Evolutionary conservation across 108 stramenopile genomes (phyloP).

Genomic region (Nannochloropsis salina): DNA sequence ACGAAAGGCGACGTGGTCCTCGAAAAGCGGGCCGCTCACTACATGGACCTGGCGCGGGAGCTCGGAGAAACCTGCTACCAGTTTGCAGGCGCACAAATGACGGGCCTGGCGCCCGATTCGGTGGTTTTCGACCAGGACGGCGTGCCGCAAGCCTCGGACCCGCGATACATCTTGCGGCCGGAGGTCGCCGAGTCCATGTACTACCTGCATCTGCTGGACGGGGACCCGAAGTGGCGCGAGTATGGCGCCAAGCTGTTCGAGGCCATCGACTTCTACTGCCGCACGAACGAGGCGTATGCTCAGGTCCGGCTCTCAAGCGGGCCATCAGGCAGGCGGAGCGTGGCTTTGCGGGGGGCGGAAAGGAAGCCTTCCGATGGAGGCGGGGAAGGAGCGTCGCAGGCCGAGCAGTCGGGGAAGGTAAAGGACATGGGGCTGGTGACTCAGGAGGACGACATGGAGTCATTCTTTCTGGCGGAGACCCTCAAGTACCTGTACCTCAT

Average conservation of each 20-base stretch:
- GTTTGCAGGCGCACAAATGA: conserved; percentile 74
- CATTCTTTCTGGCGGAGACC: conserved; percentile 92
- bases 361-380: background rate
- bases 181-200: conserved; percentile 74
- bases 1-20: conserved; percentile 34
- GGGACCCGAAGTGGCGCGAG: conserved; percentile 88
- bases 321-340: conserved; percentile 15
- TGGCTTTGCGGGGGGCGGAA: background rate
- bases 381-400: background rate
- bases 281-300: conserved; percentile 68
- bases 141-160: conserved; percentile 55
- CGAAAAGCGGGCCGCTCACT: conserved; percentile 61
- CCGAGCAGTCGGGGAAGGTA: conserved; percentile 29
- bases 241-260: conserved; percentile 94
- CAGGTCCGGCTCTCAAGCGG: conserved; percentile 63
- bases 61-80: conserved; percentile 91
- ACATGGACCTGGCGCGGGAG: conserved; percentile 63
- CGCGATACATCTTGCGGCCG: conserved; percentile 79
- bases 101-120: conserved; percentile 82
- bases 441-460: conserved; percentile 75
- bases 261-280: conserved; percentile 81
- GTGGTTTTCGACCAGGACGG: conserved; percentile 66
- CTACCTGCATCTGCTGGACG: conserved; percentile 64
- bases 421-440: conserved; percentile 17
- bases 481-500: conserved; percentile 90